Evolutionary conservation across 2,329 filamentous ascomycete genomes (phyloP).

Genomic region (Xylariales sp.): DNA sequence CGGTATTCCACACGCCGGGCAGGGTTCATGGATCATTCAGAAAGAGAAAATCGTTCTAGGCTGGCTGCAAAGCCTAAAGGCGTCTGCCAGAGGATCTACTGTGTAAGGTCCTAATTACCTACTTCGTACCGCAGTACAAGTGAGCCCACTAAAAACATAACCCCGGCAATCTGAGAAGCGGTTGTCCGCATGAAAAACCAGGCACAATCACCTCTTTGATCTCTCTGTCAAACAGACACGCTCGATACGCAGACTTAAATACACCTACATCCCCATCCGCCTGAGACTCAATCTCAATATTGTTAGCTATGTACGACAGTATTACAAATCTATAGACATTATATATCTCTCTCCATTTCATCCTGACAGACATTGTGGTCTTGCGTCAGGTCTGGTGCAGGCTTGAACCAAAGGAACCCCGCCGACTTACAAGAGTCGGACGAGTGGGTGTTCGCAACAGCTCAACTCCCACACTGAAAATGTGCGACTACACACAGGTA

Average conservation of each 20-base stretch:
- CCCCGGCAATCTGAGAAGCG: too few relatives aligned
- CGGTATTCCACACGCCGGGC: too few relatives aligned
- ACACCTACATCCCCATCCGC: neutral
- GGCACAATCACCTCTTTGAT: neutral
- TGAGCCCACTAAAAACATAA: too few relatives aligned
- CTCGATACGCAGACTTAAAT: too few relatives aligned
- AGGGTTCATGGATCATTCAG: too few relatives aligned
- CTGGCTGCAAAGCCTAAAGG: too few relatives aligned
- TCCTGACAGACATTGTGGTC: neutral
- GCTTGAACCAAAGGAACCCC: slow-evolving; percentile 6
- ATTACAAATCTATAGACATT: neutral
- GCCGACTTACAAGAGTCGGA: slow-evolving; percentile 3
- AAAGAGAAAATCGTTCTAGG: too few relatives aligned
- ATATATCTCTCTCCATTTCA: neutral
- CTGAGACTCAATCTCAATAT: neutral
- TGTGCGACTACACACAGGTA: slow-evolving; percentile 31
- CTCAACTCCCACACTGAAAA: slow-evolving; percentile 12
- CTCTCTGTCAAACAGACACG: too few relatives aligned
- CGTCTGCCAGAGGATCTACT: too few relatives aligned
- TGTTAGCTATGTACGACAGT: neutral
- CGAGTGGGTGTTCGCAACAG: too few relatives aligned
- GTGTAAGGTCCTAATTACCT: too few relatives aligned
- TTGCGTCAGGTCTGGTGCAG: neutral
- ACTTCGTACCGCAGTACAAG: too few relatives aligned
- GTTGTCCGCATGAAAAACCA: neutral